phyloP scores from a whole-genome alignment of 257 asterid species.

The Solanum appendiculatum region DNA sequence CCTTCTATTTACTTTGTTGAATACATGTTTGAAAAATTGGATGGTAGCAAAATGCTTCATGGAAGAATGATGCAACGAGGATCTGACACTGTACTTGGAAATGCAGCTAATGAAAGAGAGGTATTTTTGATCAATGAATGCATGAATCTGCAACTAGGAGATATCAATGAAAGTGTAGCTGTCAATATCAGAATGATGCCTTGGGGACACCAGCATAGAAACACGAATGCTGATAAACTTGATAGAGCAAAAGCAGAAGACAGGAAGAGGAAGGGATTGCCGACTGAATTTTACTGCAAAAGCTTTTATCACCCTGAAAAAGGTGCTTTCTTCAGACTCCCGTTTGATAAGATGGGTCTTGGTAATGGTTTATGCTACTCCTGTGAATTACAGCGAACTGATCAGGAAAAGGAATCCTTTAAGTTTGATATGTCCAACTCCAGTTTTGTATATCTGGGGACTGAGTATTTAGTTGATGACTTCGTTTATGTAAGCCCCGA shows the following conservation, averaged over 20 bases:
- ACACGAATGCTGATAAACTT: conserved; percentile 50
- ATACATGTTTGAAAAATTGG: conserved; percentile 70
- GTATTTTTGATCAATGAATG: conserved; percentile 73
- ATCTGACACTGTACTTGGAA: conserved; percentile 77
- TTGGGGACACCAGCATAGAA: conserved; percentile 89
- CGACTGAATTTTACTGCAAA: conserved; percentile 72
- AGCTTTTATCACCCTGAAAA: conserved; percentile 78
- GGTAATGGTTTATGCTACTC: conserved; percentile 77
- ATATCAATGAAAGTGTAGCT: conserved; percentile 27
- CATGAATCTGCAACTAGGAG: conserved; percentile 47
- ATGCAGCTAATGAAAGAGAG: conserved; percentile 80
- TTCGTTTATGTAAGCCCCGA: conserved; percentile 65
- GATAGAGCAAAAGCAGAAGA: conserved; percentile 87
- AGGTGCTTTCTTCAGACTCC: conserved; percentile 81
- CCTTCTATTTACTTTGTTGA: conserved; percentile 54
- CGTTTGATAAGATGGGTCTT: conserved; percentile 48
- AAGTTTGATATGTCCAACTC: conserved; percentile 31
- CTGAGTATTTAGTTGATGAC: conserved; percentile 47
- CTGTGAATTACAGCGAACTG: conserved; percentile 43
- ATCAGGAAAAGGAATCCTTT: conserved; percentile 25
- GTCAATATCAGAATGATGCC: conserved; percentile 51
- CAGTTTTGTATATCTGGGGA: conserved; percentile 51
- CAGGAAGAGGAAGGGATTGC: conserved; percentile 59
- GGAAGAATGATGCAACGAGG: conserved; percentile 76
- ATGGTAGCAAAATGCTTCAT: conserved; percentile 74